These are phyloP conservation scores for Sparassis latifolia DNA, from an alignment of 1,284 basidiomycete species.

Conservation along the genomic window DNA sequence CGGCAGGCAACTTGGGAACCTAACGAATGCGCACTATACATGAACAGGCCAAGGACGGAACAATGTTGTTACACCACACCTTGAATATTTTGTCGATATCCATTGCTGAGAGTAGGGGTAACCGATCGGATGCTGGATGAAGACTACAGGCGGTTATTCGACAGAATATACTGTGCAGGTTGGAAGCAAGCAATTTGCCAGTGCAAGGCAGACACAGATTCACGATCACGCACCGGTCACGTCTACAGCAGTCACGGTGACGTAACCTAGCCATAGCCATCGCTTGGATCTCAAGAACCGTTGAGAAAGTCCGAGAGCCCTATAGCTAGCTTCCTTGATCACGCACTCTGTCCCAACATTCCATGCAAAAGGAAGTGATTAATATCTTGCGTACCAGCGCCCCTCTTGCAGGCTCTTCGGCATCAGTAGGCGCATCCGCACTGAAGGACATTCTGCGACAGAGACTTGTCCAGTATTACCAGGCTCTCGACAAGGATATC, in stretches of 20 bases:
- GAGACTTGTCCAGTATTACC: constrained; percentile 37
- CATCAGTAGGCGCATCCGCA: constrained; percentile 17
- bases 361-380: neutral
- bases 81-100: constrained; percentile 82
- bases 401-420: constrained; percentile 10
- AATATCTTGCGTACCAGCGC: constrained; percentile 10
- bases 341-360: neutral
- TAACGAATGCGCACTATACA: constrained; percentile 21
- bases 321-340: no score
- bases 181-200: no score
- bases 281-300: no score
- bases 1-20: constrained; percentile 64
- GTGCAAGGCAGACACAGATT: no score
- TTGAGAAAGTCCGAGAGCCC: no score
- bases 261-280: no score
- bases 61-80: constrained; percentile 31
- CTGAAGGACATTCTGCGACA: constrained; percentile 32
- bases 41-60: neutral
- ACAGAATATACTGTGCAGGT: no score
- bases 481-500: constrained; percentile 19
- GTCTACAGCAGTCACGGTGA: no score
- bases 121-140: no score
- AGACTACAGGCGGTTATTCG: no score
- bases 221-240: no score
- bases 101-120: constrained; percentile 34